Conservation (phyloP, 1,284 basidiomycete genomes). For the Pseudozyma flocculosa region DNA sequence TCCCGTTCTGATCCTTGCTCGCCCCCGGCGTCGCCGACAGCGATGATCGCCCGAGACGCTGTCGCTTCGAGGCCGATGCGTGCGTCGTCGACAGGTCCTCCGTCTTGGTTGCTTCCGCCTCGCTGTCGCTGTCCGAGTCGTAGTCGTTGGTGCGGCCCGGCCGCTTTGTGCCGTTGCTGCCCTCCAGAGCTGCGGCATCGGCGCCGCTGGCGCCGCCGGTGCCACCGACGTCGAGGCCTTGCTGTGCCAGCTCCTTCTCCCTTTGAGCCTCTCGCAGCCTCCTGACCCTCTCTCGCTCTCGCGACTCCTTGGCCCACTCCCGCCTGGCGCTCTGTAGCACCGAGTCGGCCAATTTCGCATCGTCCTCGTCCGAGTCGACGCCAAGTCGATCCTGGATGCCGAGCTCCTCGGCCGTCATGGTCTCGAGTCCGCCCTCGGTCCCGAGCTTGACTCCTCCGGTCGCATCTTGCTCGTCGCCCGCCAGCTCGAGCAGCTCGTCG, state of each 20-base stretch:
- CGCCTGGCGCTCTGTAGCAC: constrained; percentile 20
- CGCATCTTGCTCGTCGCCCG: constrained; percentile 22
- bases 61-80: background rate
- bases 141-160: constrained; percentile 14
- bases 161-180: constrained; percentile 8
- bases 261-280: constrained; percentile 15
- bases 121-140: constrained; percentile 16
- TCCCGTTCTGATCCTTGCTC: background rate
- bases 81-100: background rate
- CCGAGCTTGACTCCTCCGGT: constrained; percentile 4
- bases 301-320: constrained; percentile 27
- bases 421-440: constrained; percentile 14
- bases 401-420: constrained; percentile 38
- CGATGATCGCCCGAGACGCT: background rate
- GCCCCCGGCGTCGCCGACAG: background rate
- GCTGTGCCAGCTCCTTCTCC: background rate
- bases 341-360: constrained; percentile 14
- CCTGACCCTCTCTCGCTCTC: constrained; percentile 20
- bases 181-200: background rate
- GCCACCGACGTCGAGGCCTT: background rate
- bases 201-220: background rate
- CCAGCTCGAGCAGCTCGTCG: constrained; percentile 43
- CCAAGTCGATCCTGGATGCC: constrained; percentile 22
- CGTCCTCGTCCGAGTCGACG: constrained; percentile 20
- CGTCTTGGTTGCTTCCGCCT: background rate